Base-by-base conservation (phyloP, 108 stramenopile genomes). In the Nannochloropsis gaditana region DNA sequence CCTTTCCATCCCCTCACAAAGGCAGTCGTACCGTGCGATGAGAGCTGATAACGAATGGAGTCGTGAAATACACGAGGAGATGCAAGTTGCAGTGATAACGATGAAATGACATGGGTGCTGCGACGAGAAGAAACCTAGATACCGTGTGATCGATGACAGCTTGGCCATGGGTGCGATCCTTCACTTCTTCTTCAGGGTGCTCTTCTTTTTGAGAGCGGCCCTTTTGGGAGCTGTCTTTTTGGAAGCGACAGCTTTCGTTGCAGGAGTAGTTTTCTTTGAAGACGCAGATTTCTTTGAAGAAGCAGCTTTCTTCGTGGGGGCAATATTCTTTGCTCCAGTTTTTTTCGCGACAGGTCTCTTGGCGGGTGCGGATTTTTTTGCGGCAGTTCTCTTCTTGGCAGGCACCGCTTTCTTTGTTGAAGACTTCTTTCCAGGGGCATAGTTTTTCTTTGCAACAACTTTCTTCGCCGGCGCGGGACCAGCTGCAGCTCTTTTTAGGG, bases 151-250 rank as follows among this genome's bases (percentile, higher is more conserved):
- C 31, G 31, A 31, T 73, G 6, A 6, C 59, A 73, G 59, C 59
- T 6, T 8, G 59, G 59, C n/a, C 8, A 15, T 73, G 19, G 59
- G n/a, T 73, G 4, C n/a, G 59, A 31, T 73, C n/a, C 3, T 73
- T 73, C 3, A 73, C 59, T 73, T 73, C 8, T 73, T 73, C 59
- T 73, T 73, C 59, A n/a, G 15, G 59, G 59, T n/a, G 2, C 19
- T n/a, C 19, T n/a, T 73, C 59, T 73, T 73, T 8, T 73, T 73
- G 59, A n/a, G 59, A 6, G 59, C 59, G 4, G 59, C 8, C 47
- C n/a, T 73, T 73, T 73, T 73, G n/a, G 59, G 59, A 8, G 8
- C 59, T n/a, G 59, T 73, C 59, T 73, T 73, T n/a, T 73, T 73
- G 59, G 59, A 15, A 6, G 59, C 59, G 5, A 73, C 6, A 15